These are phyloP conservation scores for Vickermania spadyakhi DNA, from an alignment of 208 protist species.

Conservation along the genomic window DNA sequence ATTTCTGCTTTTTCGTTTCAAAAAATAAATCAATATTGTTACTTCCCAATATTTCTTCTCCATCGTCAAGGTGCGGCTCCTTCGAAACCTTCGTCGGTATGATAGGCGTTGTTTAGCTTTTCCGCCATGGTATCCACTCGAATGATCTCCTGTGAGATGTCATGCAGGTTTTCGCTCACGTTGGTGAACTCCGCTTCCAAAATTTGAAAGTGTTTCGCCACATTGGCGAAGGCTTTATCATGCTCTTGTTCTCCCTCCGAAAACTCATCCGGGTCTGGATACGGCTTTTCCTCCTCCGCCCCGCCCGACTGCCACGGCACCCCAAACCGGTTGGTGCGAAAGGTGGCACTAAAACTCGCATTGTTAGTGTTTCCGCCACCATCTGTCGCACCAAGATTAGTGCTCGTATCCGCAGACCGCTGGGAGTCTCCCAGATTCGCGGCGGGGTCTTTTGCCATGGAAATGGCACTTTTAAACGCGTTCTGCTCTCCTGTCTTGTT, in stretches of 20 bases:
- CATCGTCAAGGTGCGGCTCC: background rate
- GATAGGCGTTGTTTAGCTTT: constrained; percentile 29
- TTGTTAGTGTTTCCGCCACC: constrained; percentile 1
- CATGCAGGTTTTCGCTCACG: constrained; percentile 62
- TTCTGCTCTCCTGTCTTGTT: constrained; percentile 12
- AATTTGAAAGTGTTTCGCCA: constrained; percentile 52
- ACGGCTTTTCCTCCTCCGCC: constrained; percentile 7
- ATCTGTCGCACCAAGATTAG: background rate
- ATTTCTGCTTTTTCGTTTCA: no score
- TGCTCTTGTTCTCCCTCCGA: constrained; percentile 1
- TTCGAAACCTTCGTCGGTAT: background rate
- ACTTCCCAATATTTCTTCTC: no score
- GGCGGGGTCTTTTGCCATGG: background rate
- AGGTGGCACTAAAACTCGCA: constrained; percentile 15
- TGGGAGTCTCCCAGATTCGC: background rate
- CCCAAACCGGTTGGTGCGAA: constrained; percentile 4
- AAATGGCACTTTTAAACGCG: background rate
- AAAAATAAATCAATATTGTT: no score
- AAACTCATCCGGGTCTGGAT: background rate
- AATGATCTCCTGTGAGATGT: constrained; percentile 76
- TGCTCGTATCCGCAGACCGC: background rate
- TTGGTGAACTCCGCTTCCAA: constrained; percentile 67
- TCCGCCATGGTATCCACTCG: constrained; percentile 77
- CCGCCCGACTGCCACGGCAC: background rate
- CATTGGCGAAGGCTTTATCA: constrained; percentile 69